phyloP scores from a whole-genome alignment of 2,329 filamentous ascomycete genomes.

The Dothidotthia symphoricarpi region DNA sequence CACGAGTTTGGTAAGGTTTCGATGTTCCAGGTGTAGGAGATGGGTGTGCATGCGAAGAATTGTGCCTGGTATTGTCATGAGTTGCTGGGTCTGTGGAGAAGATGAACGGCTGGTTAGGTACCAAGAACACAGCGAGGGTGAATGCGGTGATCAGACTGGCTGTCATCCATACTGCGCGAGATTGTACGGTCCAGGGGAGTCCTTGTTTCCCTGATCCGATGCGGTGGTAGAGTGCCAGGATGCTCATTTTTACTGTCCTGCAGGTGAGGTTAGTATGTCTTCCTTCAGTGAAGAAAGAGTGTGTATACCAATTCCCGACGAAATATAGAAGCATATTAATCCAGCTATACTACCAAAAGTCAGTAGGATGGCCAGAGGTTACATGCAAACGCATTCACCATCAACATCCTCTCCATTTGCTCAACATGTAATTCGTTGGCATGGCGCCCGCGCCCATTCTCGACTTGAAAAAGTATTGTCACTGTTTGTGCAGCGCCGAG shows the following conservation, averaged over 20 bases:
- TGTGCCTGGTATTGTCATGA: slow-evolving; percentile 13
- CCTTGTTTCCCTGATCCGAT: slow-evolving; percentile 26
- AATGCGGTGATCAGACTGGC: slow-evolving; percentile 22
- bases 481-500: slow-evolving; percentile 27
- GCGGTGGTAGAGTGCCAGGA: slow-evolving; percentile 28
- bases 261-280: background rate
- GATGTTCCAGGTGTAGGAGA: slow-evolving; percentile 22
- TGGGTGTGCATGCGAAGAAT: slow-evolving; percentile 22
- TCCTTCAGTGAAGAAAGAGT: too few relatives aligned
- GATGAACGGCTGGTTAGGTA: slow-evolving; percentile 3
- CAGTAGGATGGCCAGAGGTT: slow-evolving; percentile 1
- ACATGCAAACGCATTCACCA: slow-evolving; percentile 9
- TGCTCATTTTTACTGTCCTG: slow-evolving; percentile 35
- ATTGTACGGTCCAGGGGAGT: slow-evolving; percentile 24
- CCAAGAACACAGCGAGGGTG: slow-evolving; percentile 21
- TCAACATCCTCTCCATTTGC: slow-evolving; percentile 23
- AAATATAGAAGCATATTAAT: slow-evolving; percentile 30
- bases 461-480: slow-evolving; percentile 26
- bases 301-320: slow-evolving; percentile 25
- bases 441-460: slow-evolving; percentile 26
- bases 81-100: background rate
- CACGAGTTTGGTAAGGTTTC: slow-evolving; percentile 14
- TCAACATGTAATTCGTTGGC: slow-evolving; percentile 14
- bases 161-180: slow-evolving; percentile 20
- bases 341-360: slow-evolving; percentile 24